Percentiles rank a stretch among this genome's conserved stretches.
Conservation (phyloP, 495 filamentous ascomycete species). For the Cercophora samala region DNA sequence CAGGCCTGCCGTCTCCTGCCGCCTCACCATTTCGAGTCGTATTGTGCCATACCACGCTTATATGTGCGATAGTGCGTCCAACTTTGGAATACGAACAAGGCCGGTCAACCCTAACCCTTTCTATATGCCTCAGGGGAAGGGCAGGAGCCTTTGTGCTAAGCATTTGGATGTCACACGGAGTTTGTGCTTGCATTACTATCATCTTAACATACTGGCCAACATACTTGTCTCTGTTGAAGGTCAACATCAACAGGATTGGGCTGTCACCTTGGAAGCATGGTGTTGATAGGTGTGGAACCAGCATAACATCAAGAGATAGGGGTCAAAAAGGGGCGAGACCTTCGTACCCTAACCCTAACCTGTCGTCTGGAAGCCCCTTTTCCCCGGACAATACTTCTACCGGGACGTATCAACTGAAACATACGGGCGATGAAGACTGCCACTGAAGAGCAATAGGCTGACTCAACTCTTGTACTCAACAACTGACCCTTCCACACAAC, state of each 20-base stretch:
- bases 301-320: not conserved
- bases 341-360: not conserved
- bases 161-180: not conserved
- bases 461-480: no score
- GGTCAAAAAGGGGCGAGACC: not conserved
- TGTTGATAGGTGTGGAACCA: not conserved
- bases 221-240: no score
- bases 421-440: no score
- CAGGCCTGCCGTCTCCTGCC: not conserved
- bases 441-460: no score
- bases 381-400: not conserved
- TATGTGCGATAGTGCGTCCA: not conserved
- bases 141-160: not conserved
- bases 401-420: no score
- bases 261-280: not conserved
- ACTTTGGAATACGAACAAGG: not conserved
- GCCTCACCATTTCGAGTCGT: not conserved
- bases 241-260: no score
- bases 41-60: not conserved
- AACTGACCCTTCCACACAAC: no score
- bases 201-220: no score
- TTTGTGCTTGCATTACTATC: not conserved
- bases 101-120: not conserved
- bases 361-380: not conserved
- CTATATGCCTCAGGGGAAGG: not conserved